Evolutionary conservation across 257 asterid species (phyloP), one percentile per base, ranked within the genome.

Genomic region (Solanum corneliomulleri): DNA sequence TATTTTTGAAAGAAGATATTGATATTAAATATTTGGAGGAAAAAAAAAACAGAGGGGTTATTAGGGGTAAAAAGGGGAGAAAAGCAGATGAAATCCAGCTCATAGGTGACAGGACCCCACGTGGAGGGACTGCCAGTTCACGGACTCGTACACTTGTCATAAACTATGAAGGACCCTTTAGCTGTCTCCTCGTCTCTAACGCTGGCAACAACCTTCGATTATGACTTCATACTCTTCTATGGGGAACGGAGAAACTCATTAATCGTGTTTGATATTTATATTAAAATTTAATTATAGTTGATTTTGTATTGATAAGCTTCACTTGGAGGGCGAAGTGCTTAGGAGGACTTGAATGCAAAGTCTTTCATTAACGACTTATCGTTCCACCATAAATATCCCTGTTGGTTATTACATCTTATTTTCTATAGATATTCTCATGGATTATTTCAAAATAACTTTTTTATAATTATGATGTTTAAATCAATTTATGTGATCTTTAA

Each of bases 161-260:
- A 47, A 74, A 87, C 70, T 68, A 82, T 62, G 88, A 75, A 76
- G 86, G 83, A 84, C 84, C 86, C 89, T 90, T 89, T 89, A 92
- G 93, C 93, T 92, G 93, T 92, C 90, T 88, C 91, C 88, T 91
- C 91, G 86, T 88, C 93, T 88, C 90, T 83, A 90, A 90, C 89
- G 92, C 91, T 91, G 91, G 89, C 93, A 91, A 83, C 91, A 86
- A 86, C 82, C 86, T 58, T 29, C 69, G 90, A 91, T 86, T 39
- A 84, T 81, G 86, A 89, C 91, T 58, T 58, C 66, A 5, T 58
- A 20, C 66, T 58, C 25, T 58, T 58, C 25, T 20, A 20, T 18
- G 2, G 4, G 25, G 25, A 20, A 20, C 1, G 5, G 25, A 20
- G 62, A 20, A 56, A 56, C 2, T 56, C 4, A 6, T 0, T 0